phyloP scores from a whole-genome alignment of 163 green algal genomes.

The Chlorella variabilis region DNA sequence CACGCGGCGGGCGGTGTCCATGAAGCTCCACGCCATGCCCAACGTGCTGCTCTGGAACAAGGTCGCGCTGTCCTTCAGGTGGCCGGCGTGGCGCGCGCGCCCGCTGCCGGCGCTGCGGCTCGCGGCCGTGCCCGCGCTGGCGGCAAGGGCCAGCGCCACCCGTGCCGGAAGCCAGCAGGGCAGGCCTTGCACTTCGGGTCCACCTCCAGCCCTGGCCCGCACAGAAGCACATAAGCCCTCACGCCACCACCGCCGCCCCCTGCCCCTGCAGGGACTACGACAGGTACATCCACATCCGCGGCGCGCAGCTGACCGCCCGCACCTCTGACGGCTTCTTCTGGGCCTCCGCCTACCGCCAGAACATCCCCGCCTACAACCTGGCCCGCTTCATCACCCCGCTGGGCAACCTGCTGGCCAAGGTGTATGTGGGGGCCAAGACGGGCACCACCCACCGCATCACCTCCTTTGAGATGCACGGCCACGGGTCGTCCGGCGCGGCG shows the following conservation, averaged over 20 bases:
- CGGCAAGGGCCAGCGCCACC: too few relatives aligned
- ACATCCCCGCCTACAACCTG: not conserved
- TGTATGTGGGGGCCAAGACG: not conserved
- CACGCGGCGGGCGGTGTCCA: not conserved
- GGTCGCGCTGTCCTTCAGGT: not conserved
- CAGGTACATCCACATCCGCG: not conserved
- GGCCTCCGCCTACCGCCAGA: not conserved
- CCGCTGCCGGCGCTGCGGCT: too few relatives aligned
- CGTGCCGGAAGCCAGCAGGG: too few relatives aligned
- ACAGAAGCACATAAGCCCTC: too few relatives aligned
- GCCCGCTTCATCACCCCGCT: not conserved
- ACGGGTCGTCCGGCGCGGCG: not conserved
- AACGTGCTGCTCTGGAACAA: not conserved
- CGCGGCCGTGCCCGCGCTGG: too few relatives aligned
- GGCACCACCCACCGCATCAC: not conserved
- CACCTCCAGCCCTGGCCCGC: too few relatives aligned
- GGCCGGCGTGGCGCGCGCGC: not conserved
- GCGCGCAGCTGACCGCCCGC: slow-evolving; percentile 1
- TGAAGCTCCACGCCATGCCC: not conserved
- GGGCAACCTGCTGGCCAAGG: not conserved
- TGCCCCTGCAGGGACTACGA: not conserved
- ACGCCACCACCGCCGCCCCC: too few relatives aligned
- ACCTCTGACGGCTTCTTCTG: not conserved
- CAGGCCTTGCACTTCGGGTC: too few relatives aligned
- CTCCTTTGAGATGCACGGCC: not conserved